These are phyloP conservation scores for Aspergillus affinis DNA, from an alignment of 495 filamentous ascomycete species.

Conservation along the genomic window DNA sequence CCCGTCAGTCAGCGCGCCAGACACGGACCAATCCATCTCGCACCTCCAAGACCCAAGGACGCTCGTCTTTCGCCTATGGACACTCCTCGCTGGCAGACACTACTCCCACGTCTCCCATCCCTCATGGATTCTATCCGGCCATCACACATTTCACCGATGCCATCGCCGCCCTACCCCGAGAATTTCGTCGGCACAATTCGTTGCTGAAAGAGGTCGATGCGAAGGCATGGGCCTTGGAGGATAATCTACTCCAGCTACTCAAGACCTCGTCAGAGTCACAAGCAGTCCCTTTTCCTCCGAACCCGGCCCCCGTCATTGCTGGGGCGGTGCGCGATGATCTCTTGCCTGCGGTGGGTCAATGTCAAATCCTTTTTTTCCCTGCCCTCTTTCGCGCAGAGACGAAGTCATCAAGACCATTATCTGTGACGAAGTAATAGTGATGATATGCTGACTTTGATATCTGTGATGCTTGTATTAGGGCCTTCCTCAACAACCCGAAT, in stretches of 20 bases:
- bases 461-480: conserved; percentile 20
- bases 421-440: neutral
- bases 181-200: conserved; percentile 92
- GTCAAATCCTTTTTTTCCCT: neutral
- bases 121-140: conserved; percentile 80
- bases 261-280: conserved; percentile 62
- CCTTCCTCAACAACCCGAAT: conserved; percentile 32
- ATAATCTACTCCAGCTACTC: conserved; percentile 67
- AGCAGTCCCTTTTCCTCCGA: conserved; percentile 33
- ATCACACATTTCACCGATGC: conserved; percentile 93
- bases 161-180: conserved; percentile 87
- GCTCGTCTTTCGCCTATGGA: conserved; percentile 48
- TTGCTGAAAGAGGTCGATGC: conserved; percentile 96
- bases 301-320: conserved; percentile 40
- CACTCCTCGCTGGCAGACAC: conserved; percentile 35
- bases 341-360: conserved; percentile 32
- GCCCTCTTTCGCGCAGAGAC: neutral
- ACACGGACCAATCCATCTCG: conserved; percentile 62
- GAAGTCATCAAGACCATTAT: neutral
- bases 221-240: conserved; percentile 63
- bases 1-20: conserved; percentile 57
- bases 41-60: conserved; percentile 55
- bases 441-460: conserved; percentile 1
- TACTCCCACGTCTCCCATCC: conserved; percentile 32
- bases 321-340: conserved; percentile 43